A percentile compares a stretch with the other conserved stretches of the same genome.
These are phyloP conservation scores for Rhizophora apiculata DNA, from an alignment of 345 rosid genomes.

Conservation along the genomic window DNA sequence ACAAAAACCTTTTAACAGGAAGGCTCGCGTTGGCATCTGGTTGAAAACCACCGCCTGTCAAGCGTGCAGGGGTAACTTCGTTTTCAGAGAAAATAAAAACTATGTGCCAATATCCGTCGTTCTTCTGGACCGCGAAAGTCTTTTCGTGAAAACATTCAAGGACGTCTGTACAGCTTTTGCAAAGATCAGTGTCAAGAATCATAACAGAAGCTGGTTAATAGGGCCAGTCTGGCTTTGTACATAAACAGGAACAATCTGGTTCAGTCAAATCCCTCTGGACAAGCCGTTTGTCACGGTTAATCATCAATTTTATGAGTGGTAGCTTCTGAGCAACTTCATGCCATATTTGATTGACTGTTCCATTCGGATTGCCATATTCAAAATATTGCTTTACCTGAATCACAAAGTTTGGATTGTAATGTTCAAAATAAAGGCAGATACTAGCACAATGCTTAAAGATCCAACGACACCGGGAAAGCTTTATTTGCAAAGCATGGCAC, in stretches of 20 bases:
- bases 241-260: constrained; percentile 73
- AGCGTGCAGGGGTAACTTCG: neutral
- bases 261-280: constrained; percentile 47
- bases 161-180: neutral
- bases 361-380: constrained; percentile 55
- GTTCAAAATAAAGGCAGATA: neutral
- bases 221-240: constrained; percentile 66
- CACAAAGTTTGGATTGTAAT: neutral
- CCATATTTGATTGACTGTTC: constrained; percentile 92
- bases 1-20: too few species aligned
- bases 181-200: neutral
- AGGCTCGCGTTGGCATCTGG: neutral
- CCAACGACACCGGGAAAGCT: too few species aligned
- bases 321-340: constrained; percentile 77
- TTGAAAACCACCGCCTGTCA: neutral
- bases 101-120: neutral
- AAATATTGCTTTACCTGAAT: constrained; percentile 71
- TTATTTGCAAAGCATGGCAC: too few species aligned
- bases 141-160: neutral
- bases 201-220: constrained; percentile 4
- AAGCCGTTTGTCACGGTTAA: constrained; percentile 76
- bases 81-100: neutral
- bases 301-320: constrained; percentile 77
- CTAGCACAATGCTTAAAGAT: too few species aligned
- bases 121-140: neutral